Percentiles rank a stretch among this genome's conserved stretches.
phyloP scores from a whole-genome alignment of 352 stramenopile genomes.

The Globisporangium takayamanum region DNA sequence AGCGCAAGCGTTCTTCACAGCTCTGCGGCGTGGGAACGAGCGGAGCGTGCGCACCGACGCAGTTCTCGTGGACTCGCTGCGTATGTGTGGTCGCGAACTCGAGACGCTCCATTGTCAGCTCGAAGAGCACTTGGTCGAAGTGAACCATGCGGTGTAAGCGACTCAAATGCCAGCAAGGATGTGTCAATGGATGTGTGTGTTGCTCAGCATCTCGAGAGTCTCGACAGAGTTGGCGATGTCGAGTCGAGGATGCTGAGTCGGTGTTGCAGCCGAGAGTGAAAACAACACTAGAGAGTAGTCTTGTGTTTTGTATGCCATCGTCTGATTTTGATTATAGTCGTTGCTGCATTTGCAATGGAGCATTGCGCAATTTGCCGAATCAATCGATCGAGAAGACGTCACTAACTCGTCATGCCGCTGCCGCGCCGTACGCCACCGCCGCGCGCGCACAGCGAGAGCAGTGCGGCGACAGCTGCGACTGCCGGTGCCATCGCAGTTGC shows the following conservation, averaged over 20 bases:
- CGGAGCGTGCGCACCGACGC: constrained; percentile 8
- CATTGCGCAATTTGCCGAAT: constrained; percentile 1
- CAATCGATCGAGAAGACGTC: background rate
- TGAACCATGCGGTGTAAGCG: background rate
- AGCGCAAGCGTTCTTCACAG: constrained; percentile 5
- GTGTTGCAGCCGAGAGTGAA: background rate
- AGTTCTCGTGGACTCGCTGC: background rate
- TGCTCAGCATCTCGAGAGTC: too few relatives aligned
- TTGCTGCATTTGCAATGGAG: background rate
- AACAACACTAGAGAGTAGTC: background rate
- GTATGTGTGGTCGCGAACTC: background rate
- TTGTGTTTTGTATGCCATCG: too few relatives aligned
- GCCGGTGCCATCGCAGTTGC: constrained; percentile 23
- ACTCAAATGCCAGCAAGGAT: background rate
- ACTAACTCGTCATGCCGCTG: constrained; percentile 5
- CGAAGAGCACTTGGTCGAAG: background rate
- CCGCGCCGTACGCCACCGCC: constrained; percentile 10
- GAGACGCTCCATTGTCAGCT: constrained; percentile 1
- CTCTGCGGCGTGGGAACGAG: constrained; percentile 9
- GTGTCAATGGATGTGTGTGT: background rate
- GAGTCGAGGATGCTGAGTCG: background rate
- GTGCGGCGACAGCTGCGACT: background rate
- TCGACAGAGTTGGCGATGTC: background rate
- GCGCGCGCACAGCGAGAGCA: background rate
- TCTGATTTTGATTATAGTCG: background rate